Evolutionary conservation across 208 protist genomes (phyloP).

Genomic region (Crithidia sp.): DNA sequence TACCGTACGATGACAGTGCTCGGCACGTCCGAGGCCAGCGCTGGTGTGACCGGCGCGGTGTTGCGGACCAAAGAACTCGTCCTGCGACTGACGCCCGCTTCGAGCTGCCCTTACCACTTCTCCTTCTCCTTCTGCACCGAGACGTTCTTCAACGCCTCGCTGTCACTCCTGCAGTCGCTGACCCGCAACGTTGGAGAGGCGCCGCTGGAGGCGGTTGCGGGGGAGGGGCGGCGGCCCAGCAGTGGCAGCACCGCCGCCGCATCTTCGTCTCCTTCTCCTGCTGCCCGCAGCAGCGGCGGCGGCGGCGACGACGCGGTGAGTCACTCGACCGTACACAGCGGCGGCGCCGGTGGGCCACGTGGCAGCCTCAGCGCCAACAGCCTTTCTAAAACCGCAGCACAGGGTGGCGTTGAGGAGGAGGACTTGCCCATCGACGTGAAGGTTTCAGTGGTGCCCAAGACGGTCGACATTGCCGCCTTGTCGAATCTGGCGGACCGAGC

Average conservation of each 20-base stretch:
- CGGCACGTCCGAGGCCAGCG: conserved; percentile 9
- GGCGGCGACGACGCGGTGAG: too few relatives aligned
- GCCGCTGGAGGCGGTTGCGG: not conserved
- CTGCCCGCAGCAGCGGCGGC: too few relatives aligned
- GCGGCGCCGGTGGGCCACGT: too few relatives aligned
- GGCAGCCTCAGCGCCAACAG: too few relatives aligned
- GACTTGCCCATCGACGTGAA: conserved; percentile 20
- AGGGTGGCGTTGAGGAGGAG: conserved; percentile 1
- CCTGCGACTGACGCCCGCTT: conserved; percentile 23
- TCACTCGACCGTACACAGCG: too few relatives aligned
- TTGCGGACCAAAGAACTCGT: conserved; percentile 28
- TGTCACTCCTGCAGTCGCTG: conserved; percentile 15
- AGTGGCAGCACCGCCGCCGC: not conserved
- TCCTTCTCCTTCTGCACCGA: conserved; percentile 30
- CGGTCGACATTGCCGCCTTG: conserved; percentile 11
- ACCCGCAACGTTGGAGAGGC: not conserved
- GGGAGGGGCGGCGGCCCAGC: not conserved
- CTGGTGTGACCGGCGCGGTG: not conserved
- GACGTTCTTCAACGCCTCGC: conserved; percentile 23
- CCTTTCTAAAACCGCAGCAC: too few relatives aligned
- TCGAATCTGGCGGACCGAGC: not conserved
- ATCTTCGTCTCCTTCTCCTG: not conserved
- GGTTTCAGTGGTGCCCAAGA: conserved; percentile 18
- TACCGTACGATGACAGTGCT: conserved; percentile 20
- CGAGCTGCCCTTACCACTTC: conserved; percentile 35